Evolutionary conservation across 495 filamentous ascomycete genomes (phyloP).

Genomic region (Podospora australis): DNA sequence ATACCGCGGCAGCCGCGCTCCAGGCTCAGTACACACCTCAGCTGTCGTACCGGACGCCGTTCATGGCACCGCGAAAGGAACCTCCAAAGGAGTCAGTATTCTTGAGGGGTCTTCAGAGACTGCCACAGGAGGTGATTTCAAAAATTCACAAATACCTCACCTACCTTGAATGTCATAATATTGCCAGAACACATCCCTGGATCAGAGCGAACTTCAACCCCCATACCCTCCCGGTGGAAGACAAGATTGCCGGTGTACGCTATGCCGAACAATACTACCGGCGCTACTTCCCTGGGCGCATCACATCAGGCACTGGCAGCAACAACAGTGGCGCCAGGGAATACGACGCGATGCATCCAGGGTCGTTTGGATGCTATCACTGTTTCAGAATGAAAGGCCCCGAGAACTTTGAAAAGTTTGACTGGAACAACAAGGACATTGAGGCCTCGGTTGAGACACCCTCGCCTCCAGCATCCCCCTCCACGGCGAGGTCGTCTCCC

Average conservation of each 20-base stretch:
- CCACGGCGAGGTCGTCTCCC: constrained; percentile 1
- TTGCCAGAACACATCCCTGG: constrained; percentile 7
- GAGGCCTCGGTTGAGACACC: not conserved
- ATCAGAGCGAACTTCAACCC: constrained; percentile 15
- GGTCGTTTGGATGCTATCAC: constrained; percentile 25
- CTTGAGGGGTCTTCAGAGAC: not conserved
- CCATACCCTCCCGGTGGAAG: constrained; percentile 1
- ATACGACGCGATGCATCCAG: constrained; percentile 2
- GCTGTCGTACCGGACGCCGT: no score
- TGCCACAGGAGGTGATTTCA: not conserved
- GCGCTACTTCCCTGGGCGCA: constrained; percentile 9
- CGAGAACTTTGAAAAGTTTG: constrained; percentile 21
- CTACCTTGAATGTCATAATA: constrained; percentile 12
- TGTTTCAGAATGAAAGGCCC: constrained; percentile 18
- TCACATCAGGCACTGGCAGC: not conserved
- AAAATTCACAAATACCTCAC: constrained; percentile 11
- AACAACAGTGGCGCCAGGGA: not conserved
- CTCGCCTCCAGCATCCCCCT: not conserved
- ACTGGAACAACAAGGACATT: constrained; percentile 11
- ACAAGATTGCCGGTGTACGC: constrained; percentile 14
- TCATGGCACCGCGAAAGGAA: not conserved
- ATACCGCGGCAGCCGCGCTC: no score
- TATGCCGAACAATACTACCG: constrained; percentile 18
- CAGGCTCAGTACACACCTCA: no score
- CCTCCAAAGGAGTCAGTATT: not conserved